Conservation (phyloP, 1,139 yeast genomes). For the Kodamaea fungicola region DNA sequence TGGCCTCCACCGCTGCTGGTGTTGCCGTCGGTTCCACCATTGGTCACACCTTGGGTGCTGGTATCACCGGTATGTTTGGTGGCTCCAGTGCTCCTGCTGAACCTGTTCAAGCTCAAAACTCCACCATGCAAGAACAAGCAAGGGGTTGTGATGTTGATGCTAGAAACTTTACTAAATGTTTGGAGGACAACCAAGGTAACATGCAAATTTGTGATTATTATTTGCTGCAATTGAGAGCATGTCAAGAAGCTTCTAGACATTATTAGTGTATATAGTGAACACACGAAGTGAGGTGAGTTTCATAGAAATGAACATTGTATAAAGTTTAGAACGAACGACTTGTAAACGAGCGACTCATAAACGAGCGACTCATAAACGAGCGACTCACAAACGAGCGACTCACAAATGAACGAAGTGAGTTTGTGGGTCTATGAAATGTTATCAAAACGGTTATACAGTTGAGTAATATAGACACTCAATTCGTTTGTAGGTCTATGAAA, state of each 20-base stretch:
- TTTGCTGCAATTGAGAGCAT: constrained; percentile 93
- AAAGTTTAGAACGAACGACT: not conserved
- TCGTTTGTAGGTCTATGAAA: too few relatives aligned
- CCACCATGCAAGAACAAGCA: constrained; percentile 45
- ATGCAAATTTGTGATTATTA: constrained; percentile 96
- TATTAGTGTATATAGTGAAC: constrained; percentile 48
- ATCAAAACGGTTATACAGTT: too few relatives aligned
- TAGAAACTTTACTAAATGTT: constrained; percentile 90
- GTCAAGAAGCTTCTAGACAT: constrained; percentile 89
- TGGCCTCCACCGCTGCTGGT: constrained; percentile 99
- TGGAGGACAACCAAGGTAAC: constrained; percentile 90
- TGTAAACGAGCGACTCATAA: not conserved
- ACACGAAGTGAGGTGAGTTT: too few relatives aligned
- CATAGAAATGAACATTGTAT: not conserved
- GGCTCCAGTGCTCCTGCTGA: constrained; percentile 47
- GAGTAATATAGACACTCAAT: too few relatives aligned
- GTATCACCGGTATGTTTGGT: constrained; percentile 83
- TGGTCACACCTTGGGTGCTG: constrained; percentile 96
- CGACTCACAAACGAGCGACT: too few relatives aligned
- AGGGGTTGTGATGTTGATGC: constrained; percentile 88
- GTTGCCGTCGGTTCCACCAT: constrained; percentile 97
- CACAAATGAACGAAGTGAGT: too few relatives aligned
- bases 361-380: not conserved
- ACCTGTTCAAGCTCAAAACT: constrained; percentile 25
- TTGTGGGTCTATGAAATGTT: too few relatives aligned